A percentile compares a stretch with the other conserved stretches of the same genome.
phyloP scores from a whole-genome alignment of 106 monocot genomes.

The Amphibolis antarctica region DNA sequence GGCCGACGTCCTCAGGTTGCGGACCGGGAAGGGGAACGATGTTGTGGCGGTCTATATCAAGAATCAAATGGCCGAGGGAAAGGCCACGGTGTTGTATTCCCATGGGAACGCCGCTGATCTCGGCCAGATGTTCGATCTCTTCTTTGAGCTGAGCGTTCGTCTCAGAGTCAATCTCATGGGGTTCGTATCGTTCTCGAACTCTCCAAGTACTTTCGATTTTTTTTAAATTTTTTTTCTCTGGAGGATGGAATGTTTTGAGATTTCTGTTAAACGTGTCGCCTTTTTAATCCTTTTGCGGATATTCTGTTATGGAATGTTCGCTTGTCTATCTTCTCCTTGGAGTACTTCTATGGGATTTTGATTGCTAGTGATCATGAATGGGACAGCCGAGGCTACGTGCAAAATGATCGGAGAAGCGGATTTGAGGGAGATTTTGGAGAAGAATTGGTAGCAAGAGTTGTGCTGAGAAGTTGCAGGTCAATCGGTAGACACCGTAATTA shows the following conservation, averaged over 20 bases:
- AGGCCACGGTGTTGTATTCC: slow-evolving; percentile 74
- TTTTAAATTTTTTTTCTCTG: not conserved
- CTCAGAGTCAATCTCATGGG: slow-evolving; percentile 88
- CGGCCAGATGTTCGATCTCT: slow-evolving; percentile 83
- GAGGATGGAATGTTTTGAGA: not conserved
- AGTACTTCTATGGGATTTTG: no score
- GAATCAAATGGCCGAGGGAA: slow-evolving; percentile 48
- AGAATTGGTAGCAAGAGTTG: no score
- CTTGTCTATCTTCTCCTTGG: no score
- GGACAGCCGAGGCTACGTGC: no score
- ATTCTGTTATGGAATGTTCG: no score
- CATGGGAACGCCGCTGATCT: slow-evolving; percentile 95
- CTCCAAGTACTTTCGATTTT: not conserved
- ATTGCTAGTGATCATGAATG: no score
- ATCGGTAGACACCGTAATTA: no score
- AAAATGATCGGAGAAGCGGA: no score
- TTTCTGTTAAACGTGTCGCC: not conserved
- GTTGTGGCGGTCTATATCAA: slow-evolving; percentile 61
- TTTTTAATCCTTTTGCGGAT: no score
- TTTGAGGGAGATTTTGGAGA: no score
- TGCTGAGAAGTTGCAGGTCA: no score
- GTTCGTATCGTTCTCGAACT: slow-evolving; percentile 25
- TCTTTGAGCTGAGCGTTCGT: slow-evolving; percentile 76
- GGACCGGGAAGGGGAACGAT: slow-evolving; percentile 51
- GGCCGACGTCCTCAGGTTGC: slow-evolving; percentile 16